phyloP scores from a whole-genome alignment of 805 yeast genomes.

The Wickerhamomyces subpelliculosus region DNA sequence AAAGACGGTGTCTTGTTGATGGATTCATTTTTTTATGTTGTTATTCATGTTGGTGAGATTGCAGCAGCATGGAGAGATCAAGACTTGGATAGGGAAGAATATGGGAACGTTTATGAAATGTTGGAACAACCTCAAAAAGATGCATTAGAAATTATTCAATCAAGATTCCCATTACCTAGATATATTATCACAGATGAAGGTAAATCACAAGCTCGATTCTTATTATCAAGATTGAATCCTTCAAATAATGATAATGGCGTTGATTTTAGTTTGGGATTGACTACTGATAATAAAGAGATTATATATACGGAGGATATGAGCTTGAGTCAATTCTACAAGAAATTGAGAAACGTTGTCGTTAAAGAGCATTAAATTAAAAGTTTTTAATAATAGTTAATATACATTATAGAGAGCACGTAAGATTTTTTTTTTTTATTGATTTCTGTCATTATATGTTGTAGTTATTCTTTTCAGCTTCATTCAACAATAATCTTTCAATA shows the following conservation, averaged over 20 bases:
- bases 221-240: constrained; percentile 89
- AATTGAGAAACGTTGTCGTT: constrained; percentile 1
- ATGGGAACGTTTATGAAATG: constrained; percentile 71
- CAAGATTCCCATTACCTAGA: constrained; percentile 93
- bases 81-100: constrained; percentile 79
- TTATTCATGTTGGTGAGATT: constrained; percentile 86
- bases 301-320: constrained; percentile 12
- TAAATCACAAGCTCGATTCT: constrained; percentile 93
- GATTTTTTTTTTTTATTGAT: too few species aligned
- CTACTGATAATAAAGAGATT: constrained; percentile 31
- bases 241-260: constrained; percentile 52
- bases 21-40: constrained; percentile 93
- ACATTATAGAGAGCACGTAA: background rate
- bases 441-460: constrained; percentile 1
- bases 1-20: constrained; percentile 77
- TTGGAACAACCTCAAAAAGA: constrained; percentile 82
- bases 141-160: constrained; percentile 79
- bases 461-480: constrained; percentile 45
- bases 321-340: constrained; percentile 8
- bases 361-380: background rate
- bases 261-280: background rate
- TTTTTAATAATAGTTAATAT: background rate
- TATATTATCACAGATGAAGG: constrained; percentile 95
- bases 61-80: constrained; percentile 93
- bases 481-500: constrained; percentile 66